Evolutionary conservation across 371 early-diverging fungal species (phyloP).

Genomic region (Mucor piriformis): DNA sequence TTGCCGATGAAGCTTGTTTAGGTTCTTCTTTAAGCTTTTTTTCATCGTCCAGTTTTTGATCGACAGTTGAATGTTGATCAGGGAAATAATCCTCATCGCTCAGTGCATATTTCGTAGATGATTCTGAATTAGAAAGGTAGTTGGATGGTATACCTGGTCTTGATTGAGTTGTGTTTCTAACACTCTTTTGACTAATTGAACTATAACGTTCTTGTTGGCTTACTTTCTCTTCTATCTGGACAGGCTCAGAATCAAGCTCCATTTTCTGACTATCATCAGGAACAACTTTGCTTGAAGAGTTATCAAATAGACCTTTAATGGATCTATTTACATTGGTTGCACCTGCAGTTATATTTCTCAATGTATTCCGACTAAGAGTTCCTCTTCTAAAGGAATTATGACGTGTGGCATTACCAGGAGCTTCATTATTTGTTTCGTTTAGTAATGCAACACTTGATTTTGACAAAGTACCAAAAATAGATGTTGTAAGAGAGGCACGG

Average conservation of each 20-base stretch:
- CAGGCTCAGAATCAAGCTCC: constrained; percentile 12
- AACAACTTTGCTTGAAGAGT: constrained; percentile 16
- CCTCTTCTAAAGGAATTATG: constrained; percentile 20
- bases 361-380: constrained; percentile 23
- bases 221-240: background rate
- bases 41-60: no score
- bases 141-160: constrained; percentile 1
- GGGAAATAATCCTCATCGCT: constrained; percentile 14
- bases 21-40: background rate
- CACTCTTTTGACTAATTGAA: background rate
- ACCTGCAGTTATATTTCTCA: constrained; percentile 18
- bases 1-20: background rate
- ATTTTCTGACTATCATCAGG: constrained; percentile 31
- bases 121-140: constrained; percentile 11
- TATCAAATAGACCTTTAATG: constrained; percentile 22
- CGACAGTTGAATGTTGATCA: background rate
- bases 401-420: constrained; percentile 3
- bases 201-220: background rate
- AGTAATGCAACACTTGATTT: constrained; percentile 3
- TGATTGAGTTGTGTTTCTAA: background rate
- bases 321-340: constrained; percentile 23
- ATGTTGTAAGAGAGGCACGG: constrained; percentile 22
- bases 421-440: background rate
- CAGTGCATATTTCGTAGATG: constrained; percentile 28
- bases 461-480: constrained; percentile 22